phyloP scores from a whole-genome alignment of 176 grass and related monocot species.

The Tillandsia leiboldiana region DNA sequence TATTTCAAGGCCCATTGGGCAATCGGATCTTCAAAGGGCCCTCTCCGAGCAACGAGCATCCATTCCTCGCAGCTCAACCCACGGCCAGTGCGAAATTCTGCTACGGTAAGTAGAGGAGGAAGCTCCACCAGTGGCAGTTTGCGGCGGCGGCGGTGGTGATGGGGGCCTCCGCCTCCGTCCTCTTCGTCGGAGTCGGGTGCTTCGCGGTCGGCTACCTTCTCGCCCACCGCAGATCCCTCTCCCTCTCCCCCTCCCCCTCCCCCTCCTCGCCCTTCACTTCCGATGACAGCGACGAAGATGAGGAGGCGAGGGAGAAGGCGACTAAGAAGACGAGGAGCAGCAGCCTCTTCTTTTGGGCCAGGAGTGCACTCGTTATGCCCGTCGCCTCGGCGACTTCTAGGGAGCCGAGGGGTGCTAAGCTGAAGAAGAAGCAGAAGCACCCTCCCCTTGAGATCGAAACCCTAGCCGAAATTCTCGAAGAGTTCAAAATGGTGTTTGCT shows the following conservation, averaged over 20 bases:
- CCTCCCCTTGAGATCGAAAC: conserved; percentile 66
- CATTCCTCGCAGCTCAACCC: too few relatives aligned
- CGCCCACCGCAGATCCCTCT: conserved; percentile 29
- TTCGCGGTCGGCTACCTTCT: conserved; percentile 79
- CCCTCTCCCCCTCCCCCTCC: conserved; percentile 8
- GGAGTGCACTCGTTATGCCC: conserved; percentile 33
- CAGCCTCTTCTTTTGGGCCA: conserved; percentile 48
- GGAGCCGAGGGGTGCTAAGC: background rate
- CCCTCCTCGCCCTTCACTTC: conserved; percentile 11
- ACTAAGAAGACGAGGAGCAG: conserved; percentile 30
- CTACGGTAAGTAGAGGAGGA: too few relatives aligned
- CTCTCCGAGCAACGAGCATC: too few relatives aligned
- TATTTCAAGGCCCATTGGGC: too few relatives aligned
- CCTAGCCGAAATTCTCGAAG: conserved; percentile 78
- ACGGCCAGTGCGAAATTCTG: too few relatives aligned
- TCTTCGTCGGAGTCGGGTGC: conserved; percentile 63
- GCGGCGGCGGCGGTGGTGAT: conserved; percentile 24
- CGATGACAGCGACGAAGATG: conserved; percentile 44
- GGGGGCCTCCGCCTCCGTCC: conserved; percentile 27
- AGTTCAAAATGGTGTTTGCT: conserved; percentile 77
- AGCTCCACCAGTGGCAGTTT: too few relatives aligned
- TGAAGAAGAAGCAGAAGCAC: conserved; percentile 18
- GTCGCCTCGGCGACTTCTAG: conserved; percentile 25
- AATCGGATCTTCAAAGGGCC: too few relatives aligned
- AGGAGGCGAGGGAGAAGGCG: conserved; percentile 19